Evolutionary conservation across 441 rosid species (phyloP).

Genomic region (Lepidium campestre): DNA sequence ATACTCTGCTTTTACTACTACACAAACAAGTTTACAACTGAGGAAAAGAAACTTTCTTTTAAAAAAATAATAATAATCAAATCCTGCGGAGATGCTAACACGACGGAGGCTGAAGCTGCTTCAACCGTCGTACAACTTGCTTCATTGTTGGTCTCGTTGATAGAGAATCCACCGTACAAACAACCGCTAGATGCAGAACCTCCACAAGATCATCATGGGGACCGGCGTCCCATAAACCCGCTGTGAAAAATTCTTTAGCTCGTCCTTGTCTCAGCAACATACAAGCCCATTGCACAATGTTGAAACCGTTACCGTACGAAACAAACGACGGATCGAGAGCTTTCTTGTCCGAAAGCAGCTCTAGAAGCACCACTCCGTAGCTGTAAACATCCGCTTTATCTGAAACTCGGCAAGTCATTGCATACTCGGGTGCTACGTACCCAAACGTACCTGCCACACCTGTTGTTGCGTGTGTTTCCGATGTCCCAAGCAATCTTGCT

Average conservation of each 20-base stretch:
- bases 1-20: slow-evolving; percentile 15
- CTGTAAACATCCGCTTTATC: slow-evolving; percentile 94
- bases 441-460: slow-evolving; percentile 95
- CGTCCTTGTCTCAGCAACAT: slow-evolving; percentile 72
- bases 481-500: slow-evolving; percentile 83
- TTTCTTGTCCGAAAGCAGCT: slow-evolving; percentile 84
- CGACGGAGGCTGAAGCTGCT: slow-evolving; percentile 39
- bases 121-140: slow-evolving; percentile 72
- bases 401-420: slow-evolving; percentile 93
- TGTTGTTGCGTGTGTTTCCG: slow-evolving; percentile 89
- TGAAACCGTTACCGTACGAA: slow-evolving; percentile 33
- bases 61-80: background rate
- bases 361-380: slow-evolving; percentile 89
- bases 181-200: slow-evolving; percentile 73
- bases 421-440: slow-evolving; percentile 94
- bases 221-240: slow-evolving; percentile 77
- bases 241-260: slow-evolving; percentile 76
- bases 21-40: slow-evolving; percentile 15
- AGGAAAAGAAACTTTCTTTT: background rate
- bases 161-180: slow-evolving; percentile 73
- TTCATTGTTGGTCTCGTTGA: slow-evolving; percentile 85
- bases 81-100: slow-evolving; percentile 3
- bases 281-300: slow-evolving; percentile 37
- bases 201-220: slow-evolving; percentile 84
- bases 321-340: slow-evolving; percentile 94